phyloP scores from a whole-genome alignment of 306 rosid species.

The Nissolia schottii region DNA sequence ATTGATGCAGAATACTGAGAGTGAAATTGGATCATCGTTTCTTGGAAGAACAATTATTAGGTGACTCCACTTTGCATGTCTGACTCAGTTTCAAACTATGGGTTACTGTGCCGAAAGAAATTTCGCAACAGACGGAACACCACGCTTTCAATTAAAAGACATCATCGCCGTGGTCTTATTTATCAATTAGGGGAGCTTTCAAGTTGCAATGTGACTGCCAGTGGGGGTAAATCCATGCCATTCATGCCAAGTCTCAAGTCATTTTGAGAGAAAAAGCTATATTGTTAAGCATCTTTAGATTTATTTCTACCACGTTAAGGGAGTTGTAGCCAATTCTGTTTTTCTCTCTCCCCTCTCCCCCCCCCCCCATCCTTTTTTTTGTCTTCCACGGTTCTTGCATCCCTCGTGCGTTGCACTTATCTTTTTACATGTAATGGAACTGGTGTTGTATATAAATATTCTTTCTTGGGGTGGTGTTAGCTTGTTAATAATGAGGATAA shows the following conservation, averaged over 20 bases:
- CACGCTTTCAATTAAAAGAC: background rate
- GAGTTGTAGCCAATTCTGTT: background rate
- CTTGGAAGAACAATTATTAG: slow-evolving; percentile 75
- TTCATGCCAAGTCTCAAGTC: background rate
- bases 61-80: slow-evolving; percentile 23
- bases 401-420: slow-evolving; percentile 20
- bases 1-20: slow-evolving; percentile 65
- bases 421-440: background rate
- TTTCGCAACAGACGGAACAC: background rate
- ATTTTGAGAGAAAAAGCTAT: background rate
- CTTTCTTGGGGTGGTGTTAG: background rate
- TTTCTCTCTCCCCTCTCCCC: background rate
- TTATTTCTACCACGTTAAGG: background rate
- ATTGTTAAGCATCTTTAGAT: background rate
- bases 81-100: background rate
- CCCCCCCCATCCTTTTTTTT: no score
- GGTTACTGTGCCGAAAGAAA: background rate
- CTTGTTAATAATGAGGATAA: background rate
- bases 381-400: background rate
- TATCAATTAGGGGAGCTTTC: background rate
- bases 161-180: slow-evolving; percentile 4
- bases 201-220: background rate
- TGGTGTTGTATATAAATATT: slow-evolving; percentile 13
- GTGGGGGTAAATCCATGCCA: background rate
- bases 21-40: slow-evolving; percentile 87